Evolutionary conservation across 1,284 basidiomycete genomes (phyloP).

Genomic region (Boletus semigastroideus): DNA sequence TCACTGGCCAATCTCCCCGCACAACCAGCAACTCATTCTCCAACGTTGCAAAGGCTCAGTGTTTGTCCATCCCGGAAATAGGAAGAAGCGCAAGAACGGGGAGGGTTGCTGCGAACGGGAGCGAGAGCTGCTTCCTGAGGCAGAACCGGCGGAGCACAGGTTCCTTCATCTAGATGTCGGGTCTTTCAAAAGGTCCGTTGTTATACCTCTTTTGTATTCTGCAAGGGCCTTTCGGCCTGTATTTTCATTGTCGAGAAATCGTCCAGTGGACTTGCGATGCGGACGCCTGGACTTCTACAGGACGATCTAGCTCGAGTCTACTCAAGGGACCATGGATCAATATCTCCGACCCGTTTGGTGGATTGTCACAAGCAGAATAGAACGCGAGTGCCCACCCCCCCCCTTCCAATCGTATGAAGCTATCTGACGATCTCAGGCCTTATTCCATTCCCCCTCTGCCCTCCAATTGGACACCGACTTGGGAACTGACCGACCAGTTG

Average conservation of each 20-base stretch:
- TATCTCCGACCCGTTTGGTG: not conserved
- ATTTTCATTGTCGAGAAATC: not conserved
- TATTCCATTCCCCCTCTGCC: not conserved
- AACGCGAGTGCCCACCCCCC: not conserved
- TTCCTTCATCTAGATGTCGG: not conserved
- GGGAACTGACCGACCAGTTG: not conserved
- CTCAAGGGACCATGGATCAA: not conserved
- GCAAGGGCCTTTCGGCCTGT: not conserved
- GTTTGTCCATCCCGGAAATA: not conserved
- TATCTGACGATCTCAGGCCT: not conserved
- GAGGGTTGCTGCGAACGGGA: not conserved
- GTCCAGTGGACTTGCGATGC: not conserved
- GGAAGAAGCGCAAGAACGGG: not conserved
- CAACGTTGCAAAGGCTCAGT: not conserved
- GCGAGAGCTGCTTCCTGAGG: not conserved
- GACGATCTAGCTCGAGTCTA: not conserved
- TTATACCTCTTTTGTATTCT: not conserved
- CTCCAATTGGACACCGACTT: not conserved
- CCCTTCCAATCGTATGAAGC: not conserved
- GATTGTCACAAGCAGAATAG: not conserved
- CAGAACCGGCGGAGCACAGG: not conserved
- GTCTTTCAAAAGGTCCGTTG: not conserved
- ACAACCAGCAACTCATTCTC: not conserved
- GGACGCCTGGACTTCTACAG: too few relatives aligned
- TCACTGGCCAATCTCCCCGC: not conserved